phyloP scores from a whole-genome alignment of 169 alveolate species.

The Plasmodium vivax region DNA sequence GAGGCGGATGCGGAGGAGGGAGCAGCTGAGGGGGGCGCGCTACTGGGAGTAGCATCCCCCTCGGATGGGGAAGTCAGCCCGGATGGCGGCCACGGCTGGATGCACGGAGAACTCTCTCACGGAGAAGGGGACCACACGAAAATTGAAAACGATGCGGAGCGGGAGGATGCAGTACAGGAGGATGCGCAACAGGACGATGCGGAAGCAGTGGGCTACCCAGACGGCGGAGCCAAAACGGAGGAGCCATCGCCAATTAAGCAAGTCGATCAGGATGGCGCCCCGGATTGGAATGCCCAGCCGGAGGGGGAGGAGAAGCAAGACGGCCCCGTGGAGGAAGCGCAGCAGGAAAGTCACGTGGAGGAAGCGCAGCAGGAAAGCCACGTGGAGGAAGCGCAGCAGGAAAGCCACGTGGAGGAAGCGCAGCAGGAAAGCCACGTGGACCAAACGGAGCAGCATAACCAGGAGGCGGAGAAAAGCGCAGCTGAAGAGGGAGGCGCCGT shows the following conservation, averaged over 20 bases:
- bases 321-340: background rate
- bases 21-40: background rate
- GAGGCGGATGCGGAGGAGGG: background rate
- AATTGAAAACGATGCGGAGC: background rate
- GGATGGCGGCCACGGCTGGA: background rate
- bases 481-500: background rate
- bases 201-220: background rate
- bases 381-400: background rate
- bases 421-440: background rate
- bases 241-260: background rate
- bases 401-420: too few relatives aligned
- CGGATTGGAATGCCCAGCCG: background rate
- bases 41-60: background rate
- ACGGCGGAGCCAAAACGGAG: background rate
- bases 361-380: background rate
- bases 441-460: background rate
- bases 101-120: background rate
- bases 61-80: background rate
- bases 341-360: background rate
- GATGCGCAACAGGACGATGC: background rate
- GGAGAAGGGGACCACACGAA: background rate
- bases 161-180: background rate
- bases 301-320: background rate
- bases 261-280: background rate
- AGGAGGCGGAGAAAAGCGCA: background rate